Evolutionary conservation across 1,284 basidiomycete species (phyloP), one percentile per base, ranked within the genome.

Genomic region (Taiwanofungus camphoratus): DNA sequence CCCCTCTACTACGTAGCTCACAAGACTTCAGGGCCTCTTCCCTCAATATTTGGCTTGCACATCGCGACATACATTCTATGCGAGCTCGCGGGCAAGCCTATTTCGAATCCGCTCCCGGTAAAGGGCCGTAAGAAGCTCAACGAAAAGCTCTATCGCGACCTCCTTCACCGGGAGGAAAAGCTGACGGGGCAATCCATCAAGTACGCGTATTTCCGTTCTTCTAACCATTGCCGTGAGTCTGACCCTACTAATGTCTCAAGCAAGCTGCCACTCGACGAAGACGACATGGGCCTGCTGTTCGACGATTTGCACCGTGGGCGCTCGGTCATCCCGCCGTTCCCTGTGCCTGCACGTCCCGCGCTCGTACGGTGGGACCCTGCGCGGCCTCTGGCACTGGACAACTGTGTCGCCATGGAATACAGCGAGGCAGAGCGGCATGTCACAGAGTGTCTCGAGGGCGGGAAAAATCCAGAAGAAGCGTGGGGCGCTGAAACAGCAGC

Each of bases 241-340:
- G 11, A 4, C 33, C 3, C 15, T 24, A 33, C 9, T 18, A 23
- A 2, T 19, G 22, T 23, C 5, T 30, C 15, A 52, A 91, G 87
- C 54, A 79, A 77, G 54, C 68, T 92, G 18, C 78, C 87, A 0
- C 74, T 96, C 34, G 81, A 85, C 50, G 82, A 86, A 53, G 83
- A 89, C 39, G 92, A 96, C 51, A 76, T 91, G 27, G 77, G 76
- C 0, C 73, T 92, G 34, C 65, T 96, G 41, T 92, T 91, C 55
- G 94, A 97, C 57, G 93, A 97, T 58, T 61, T 96, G 12, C 71
- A 89, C 60, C 76, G 85, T 20, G 89, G 90, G 1, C 79, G 91
- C 33, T 87, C 86, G 1, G 71, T 82, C 12, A 66, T 94, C 26
- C 88, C 91, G 3, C 87, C 88, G 0, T 74, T 86, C 48, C 66